Percentiles rank a stretch among this genome's conserved stretches.
Evolutionary conservation across 257 asterid genomes (phyloP).

Genomic region (Solanum boliviense): DNA sequence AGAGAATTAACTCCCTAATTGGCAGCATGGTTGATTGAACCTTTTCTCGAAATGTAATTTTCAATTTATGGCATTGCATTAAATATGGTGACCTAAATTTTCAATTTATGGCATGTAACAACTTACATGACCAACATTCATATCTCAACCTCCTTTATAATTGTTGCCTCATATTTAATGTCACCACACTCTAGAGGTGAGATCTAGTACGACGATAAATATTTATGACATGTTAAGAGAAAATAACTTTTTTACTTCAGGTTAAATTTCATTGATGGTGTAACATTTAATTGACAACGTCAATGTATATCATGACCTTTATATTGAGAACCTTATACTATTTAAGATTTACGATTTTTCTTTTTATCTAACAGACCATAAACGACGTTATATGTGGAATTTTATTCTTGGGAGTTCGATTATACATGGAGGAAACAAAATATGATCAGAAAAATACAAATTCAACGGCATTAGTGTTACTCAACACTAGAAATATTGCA

Average conservation of each 20-base stretch:
- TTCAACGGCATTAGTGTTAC: constrained; percentile 60
- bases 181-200: neutral
- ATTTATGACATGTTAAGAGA: neutral
- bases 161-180: neutral
- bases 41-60: neutral
- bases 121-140: neutral
- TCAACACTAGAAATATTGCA: constrained; percentile 62
- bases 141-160: neutral
- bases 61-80: neutral
- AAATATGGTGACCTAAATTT: neutral
- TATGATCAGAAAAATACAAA: constrained; percentile 17
- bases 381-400: constrained; percentile 77
- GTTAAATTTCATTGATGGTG: rapidly evolving
- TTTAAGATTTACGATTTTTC: neutral
- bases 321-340: neutral
- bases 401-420: constrained; percentile 48
- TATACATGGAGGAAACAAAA: constrained; percentile 47
- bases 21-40: neutral
- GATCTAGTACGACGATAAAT: neutral
- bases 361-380: constrained; percentile 27
- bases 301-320: neutral
- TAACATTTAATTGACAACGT: neutral
- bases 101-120: neutral
- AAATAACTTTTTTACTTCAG: too few relatives aligned
- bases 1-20: neutral